Percentiles rank a stretch among this genome's conserved stretches.
Conservation (phyloP, 768 basidiomycete species). For the Boletus bicolor region DNA sequence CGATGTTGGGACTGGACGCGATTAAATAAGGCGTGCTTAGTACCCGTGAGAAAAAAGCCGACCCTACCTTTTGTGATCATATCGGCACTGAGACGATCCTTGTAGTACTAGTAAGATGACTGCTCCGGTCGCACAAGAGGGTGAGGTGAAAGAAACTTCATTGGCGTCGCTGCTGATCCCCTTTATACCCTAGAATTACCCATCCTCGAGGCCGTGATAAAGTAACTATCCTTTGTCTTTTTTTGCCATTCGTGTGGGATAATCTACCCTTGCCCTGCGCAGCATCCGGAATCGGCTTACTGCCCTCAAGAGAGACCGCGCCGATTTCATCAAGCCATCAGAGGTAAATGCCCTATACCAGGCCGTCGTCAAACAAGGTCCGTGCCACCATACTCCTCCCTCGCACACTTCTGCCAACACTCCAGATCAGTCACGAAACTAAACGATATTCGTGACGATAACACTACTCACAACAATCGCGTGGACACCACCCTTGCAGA, state of each 20-base stretch:
- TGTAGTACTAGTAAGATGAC: constrained; percentile 42
- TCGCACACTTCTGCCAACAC: not conserved
- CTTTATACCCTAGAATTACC: constrained; percentile 66
- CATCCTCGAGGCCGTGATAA: constrained; percentile 92
- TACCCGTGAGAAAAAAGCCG: constrained; percentile 34
- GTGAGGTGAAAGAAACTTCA: constrained; percentile 32
- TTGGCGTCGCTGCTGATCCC: not conserved
- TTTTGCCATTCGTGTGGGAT: not conserved
- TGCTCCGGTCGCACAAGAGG: constrained; percentile 76
- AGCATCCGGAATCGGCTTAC: constrained; percentile 96
- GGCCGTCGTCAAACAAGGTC: constrained; percentile 90
- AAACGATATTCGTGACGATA: constrained; percentile 85
- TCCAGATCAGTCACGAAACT: constrained; percentile 71
- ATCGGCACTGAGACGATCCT: not conserved
- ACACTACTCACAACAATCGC: constrained; percentile 75
- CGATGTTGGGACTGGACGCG: constrained; percentile 19
- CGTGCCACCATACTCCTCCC: constrained; percentile 15
- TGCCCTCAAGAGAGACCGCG: constrained; percentile 89
- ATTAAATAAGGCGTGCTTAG: constrained; percentile 19
- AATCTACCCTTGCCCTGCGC: constrained; percentile 24
- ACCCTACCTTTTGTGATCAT: constrained; percentile 36
- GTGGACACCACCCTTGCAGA: constrained; percentile 94
- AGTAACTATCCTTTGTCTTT: constrained; percentile 44
- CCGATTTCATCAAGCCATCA: constrained; percentile 86
- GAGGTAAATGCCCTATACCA: constrained; percentile 95